Base-by-base conservation (phyloP, 148 eudicot genomes). In the Rhododendron simsii region DNA sequence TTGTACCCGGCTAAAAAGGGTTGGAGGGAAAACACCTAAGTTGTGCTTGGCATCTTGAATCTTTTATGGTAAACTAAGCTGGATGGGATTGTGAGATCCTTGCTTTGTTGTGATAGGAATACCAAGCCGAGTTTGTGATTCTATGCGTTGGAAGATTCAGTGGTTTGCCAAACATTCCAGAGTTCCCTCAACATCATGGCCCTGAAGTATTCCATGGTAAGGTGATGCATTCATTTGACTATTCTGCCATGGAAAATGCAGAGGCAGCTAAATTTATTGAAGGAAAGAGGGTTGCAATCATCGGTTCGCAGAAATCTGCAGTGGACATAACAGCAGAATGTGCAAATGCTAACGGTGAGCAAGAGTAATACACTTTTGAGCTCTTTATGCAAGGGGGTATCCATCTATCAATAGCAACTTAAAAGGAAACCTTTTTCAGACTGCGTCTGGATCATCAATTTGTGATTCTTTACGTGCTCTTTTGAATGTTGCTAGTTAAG, bases 201-300 rank as follows among this genome's bases (percentile, higher is more conserved):
- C 76, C 76, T 21, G 84, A 82, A 65, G 53, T 82, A 23, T 82
- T 33, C 21, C n/a, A 39, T 0, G 84, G 84, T 7, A 63, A 63
- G n/a, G 84, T 82, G 53, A 82, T 82, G 23, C 84, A 82, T 82
- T 63, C 84, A 30, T 5, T 82, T 30, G 84, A 82, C 20, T 82
- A 82, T 28, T 82, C 84, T 63, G 84, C 39, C 0, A 82, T 83
- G 85, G 78, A 83, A 30, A 67, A 83, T 67, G 78, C 39, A 7
- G 41, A 67, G 14, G 85, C 85, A 65, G 85, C 85, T 1, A 14
- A 45, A 45, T 14, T 83, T 0, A 45, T 83, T 26, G 28, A 83
- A 67, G 85, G 85, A 67, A 67, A 83, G 78, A 44, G 85, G 28
- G 30, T 83, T 69, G 39, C 85, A n/a, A 9, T 83, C 39, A 45